Evolutionary conservation across 148 eudicot species (phyloP), one percentile per base, ranked within the genome.

Genomic region (Chenopodium quinoa): DNA sequence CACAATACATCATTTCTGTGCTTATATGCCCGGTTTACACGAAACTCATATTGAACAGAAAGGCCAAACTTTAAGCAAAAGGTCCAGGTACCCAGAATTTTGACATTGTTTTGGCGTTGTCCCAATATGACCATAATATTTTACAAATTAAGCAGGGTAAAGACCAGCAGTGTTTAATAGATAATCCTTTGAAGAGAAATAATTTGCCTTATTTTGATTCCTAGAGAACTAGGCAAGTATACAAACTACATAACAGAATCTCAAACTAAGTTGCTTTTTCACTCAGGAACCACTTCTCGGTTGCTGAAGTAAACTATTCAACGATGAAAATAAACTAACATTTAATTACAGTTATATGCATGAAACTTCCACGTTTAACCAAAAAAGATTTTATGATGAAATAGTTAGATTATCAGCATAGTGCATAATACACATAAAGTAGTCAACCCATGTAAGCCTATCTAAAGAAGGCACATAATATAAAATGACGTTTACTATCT

Each of bases 381-480:
- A 32, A 5, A 71, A 76, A 76, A 58, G 67, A 31, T 31, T 75
- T 17, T 22, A 40, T 29, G n/a, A 37, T 20, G 13, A 69, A 70
- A 11, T 17, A 31, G 60, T 22, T 54, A 47, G 47, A 63, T 67
- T 29, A 66, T 67, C 58, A 25, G 70, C 37, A 25, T 1, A 65
- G 17, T 54, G 23, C 25, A 50, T 2, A 32, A 20, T 13, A 48
- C 2, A 52, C 7, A 56, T 22, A 80, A 27, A 46, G 52, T 34
- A 60, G 63, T 40, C 77, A 58, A 58, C 58, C 31, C 56, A 76
- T 34, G 67, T 82, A 54, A 82, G 71, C 70, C 32, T 19, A 44
- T 31, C 46, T 8, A 22, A 40, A 60, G 11, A 34, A 31, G 16
- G 5, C 44, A 69, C 19, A 56, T 3, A 56, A 69, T 70, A 68